Evolutionary conservation across 345 rosid genomes (phyloP).

Genomic region (Acer yangbiense): DNA sequence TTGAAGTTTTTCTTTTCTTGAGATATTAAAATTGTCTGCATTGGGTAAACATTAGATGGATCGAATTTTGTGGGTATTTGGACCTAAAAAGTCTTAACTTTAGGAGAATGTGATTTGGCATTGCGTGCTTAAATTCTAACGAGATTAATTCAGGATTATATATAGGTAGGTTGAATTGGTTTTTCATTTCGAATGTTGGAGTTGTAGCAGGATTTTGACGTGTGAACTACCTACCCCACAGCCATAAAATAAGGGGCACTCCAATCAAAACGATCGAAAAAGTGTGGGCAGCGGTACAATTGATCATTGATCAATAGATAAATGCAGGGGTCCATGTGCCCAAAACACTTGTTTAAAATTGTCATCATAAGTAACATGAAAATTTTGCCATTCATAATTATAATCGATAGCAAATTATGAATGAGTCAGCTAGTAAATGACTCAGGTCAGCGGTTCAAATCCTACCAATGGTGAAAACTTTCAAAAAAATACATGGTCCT

Average conservation of each 20-base stretch:
- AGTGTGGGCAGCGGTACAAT: too few relatives aligned
- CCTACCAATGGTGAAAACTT: too few relatives aligned
- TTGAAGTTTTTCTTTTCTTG: not conserved
- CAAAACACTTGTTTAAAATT: too few relatives aligned
- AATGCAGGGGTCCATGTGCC: not conserved
- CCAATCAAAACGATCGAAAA: not conserved
- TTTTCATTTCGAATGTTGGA: not conserved
- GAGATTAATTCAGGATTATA: not conserved
- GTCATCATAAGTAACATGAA: not conserved
- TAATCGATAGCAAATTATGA: too few relatives aligned
- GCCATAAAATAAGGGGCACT: not conserved
- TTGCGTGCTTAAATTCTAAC: not conserved
- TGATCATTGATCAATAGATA: too few relatives aligned
- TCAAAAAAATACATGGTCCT: too few relatives aligned
- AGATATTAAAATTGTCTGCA: too few relatives aligned
- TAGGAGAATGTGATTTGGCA: too few relatives aligned
- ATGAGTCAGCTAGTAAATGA: too few relatives aligned
- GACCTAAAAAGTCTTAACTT: too few relatives aligned
- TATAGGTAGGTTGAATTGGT: not conserved
- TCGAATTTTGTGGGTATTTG: not conserved
- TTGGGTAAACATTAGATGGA: not conserved
- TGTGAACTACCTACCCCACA: conserved; percentile 3
- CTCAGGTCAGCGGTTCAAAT: too few relatives aligned
- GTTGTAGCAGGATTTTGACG: not conserved
- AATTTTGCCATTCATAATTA: not conserved